Evolutionary conservation across 768 basidiomycete species (phyloP).

Genomic region (Hemileccinum impolitum): DNA sequence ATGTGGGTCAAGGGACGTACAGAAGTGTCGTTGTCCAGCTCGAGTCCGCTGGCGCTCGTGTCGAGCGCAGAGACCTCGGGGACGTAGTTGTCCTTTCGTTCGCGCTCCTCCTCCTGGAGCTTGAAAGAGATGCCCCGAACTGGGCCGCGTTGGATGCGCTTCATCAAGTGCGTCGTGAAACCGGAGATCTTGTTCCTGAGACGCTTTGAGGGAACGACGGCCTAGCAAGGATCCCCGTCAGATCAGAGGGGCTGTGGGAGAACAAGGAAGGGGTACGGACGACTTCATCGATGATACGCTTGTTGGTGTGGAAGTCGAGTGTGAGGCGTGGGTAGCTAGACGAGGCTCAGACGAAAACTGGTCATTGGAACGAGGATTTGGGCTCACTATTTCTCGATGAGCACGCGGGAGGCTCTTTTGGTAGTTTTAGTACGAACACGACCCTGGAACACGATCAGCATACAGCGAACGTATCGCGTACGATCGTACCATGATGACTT

Average conservation of each 20-base stretch:
- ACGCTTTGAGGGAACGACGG: constrained; percentile 95
- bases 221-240: no score
- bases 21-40: constrained; percentile 93
- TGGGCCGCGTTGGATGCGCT: constrained; percentile 97
- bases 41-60: constrained; percentile 65
- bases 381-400: constrained; percentile 98
- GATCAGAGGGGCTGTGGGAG: not conserved
- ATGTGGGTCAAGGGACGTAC: constrained; percentile 40
- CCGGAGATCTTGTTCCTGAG: constrained; percentile 99
- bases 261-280: constrained; percentile 43
- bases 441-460: constrained; percentile 54
- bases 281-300: constrained; percentile 97
- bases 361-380: not conserved
- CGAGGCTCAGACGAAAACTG: not conserved
- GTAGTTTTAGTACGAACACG: constrained; percentile 99
- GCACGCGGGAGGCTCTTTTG: constrained; percentile 97
- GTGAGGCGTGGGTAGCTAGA: constrained; percentile 95
- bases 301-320: constrained; percentile 99
- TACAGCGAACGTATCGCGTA: constrained; percentile 4
- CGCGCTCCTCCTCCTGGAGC: constrained; percentile 98
- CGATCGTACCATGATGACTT: constrained; percentile 50
- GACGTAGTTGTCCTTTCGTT: constrained; percentile 99
- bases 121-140: constrained; percentile 99
- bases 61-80: constrained; percentile 98
- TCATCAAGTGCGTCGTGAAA: constrained; percentile 99